These are phyloP conservation scores for Aspergillus taichungensis DNA, from an alignment of 495 filamentous ascomycete genomes.

Conservation along the genomic window DNA sequence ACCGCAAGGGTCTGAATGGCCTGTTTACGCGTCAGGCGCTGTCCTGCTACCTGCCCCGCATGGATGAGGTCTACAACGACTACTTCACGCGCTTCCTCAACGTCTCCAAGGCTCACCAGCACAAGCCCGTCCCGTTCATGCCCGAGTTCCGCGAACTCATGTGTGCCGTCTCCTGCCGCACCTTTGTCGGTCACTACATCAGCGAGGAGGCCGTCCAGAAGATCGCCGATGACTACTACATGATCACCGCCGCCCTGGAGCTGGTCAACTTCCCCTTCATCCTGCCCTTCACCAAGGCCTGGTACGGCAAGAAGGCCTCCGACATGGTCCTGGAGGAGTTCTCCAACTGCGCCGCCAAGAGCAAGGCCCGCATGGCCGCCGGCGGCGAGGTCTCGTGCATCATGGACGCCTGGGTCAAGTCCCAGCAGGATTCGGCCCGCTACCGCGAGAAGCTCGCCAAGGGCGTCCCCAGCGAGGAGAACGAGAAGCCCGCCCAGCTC, in stretches of 20 bases:
- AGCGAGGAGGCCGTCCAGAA: constrained; percentile 81
- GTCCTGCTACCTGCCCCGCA: constrained; percentile 78
- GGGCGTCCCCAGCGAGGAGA: constrained; percentile 54
- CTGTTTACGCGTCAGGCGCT: constrained; percentile 90
- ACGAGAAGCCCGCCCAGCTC: constrained; percentile 72
- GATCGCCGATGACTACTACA: constrained; percentile 94
- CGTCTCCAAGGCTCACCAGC: constrained; percentile 55
- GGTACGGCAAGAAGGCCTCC: constrained; percentile 94
- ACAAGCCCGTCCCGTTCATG: constrained; percentile 81
- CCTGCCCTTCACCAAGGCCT: constrained; percentile 88
- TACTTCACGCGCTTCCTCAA: constrained; percentile 76
- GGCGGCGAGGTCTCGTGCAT: constrained; percentile 85
- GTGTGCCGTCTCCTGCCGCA: constrained; percentile 89
- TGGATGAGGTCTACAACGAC: constrained; percentile 82
- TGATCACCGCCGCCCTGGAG: constrained; percentile 91
- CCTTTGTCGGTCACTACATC: constrained; percentile 95
- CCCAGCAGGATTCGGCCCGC: constrained; percentile 70
- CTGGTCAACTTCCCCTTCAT: constrained; percentile 99
- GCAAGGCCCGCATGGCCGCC: constrained; percentile 83
- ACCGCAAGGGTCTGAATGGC: constrained; percentile 90
- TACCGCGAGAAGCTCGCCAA: constrained; percentile 66
- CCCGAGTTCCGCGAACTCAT: constrained; percentile 88
- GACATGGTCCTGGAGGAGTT: constrained; percentile 90
- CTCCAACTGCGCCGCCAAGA: constrained; percentile 83
- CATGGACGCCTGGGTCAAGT: constrained; percentile 87